Evolutionary conservation across 805 yeast genomes (phyloP).

Genomic region (Jamesozyma piceae): DNA sequence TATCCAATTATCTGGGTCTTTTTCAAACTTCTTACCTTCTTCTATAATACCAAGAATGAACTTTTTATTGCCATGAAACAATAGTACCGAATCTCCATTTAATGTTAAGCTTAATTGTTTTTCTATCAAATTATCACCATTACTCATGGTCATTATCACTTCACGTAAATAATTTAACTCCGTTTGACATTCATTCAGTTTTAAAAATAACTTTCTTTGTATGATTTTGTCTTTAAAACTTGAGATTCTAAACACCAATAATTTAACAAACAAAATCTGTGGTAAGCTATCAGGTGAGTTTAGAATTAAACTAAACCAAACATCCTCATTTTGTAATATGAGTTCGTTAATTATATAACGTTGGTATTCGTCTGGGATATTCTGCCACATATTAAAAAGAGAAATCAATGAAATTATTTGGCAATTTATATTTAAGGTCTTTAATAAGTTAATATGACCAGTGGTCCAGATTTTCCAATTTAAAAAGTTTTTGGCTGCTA

Average conservation of each 20-base stretch:
- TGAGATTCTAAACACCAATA: constrained; percentile 12
- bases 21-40: neutral
- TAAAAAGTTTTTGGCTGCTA: constrained; percentile 8
- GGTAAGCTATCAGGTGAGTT: constrained; percentile 12
- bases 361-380: constrained; percentile 11
- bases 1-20: constrained; percentile 3
- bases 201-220: neutral
- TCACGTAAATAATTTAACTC: neutral
- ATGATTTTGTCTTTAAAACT: neutral
- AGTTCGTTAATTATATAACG: constrained; percentile 4
- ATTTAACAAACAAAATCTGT: constrained; percentile 11
- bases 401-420: constrained; percentile 19
- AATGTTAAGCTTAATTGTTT: neutral
- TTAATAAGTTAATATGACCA: constrained; percentile 20
- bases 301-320: constrained; percentile 14
- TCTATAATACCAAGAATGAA: constrained; percentile 10
- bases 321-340: neutral
- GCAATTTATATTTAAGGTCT: constrained; percentile 18
- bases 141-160: neutral
- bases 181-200: neutral
- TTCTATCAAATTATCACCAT: neutral
- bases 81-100: constrained; percentile 4
- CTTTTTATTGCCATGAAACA: constrained; percentile 21
- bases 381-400: constrained; percentile 25
- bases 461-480: constrained; percentile 23